These are phyloP conservation scores for Raffaelea albimanens DNA, from an alignment of 2,329 filamentous ascomycete genomes.

Conservation along the genomic window DNA sequence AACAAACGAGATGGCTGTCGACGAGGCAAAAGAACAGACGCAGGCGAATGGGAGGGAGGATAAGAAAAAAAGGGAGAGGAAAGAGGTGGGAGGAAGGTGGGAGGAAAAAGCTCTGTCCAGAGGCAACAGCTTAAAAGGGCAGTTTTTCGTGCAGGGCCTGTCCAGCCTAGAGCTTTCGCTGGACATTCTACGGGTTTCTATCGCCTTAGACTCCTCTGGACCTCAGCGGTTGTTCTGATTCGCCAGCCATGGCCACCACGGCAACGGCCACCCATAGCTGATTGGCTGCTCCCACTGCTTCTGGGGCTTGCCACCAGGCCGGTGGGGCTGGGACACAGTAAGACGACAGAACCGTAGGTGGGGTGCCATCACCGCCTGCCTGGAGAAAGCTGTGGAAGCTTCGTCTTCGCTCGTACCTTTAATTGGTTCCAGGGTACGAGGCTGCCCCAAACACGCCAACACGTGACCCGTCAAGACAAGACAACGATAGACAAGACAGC, in stretches of 20 bases:
- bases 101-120: constrained; percentile 14
- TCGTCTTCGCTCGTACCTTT: background rate
- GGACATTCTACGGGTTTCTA: constrained; percentile 25
- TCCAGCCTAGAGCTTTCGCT: constrained; percentile 16
- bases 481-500: no score
- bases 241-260: constrained; percentile 9
- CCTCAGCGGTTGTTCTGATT: constrained; percentile 15
- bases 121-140: constrained; percentile 20
- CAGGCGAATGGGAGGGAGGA: constrained; percentile 7
- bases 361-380: background rate
- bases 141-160: constrained; percentile 9
- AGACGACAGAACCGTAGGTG: background rate
- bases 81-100: constrained; percentile 3
- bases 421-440: no score
- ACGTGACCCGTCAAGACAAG: no score
- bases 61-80: background rate
- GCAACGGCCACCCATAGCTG: constrained; percentile 7
- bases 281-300: constrained; percentile 7
- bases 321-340: background rate
- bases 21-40: background rate
- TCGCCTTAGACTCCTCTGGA: constrained; percentile 15
- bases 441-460: no score
- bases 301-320: background rate
- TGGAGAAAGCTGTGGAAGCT: constrained; percentile 7
- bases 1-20: background rate